Conservation (phyloP, 345 rosid species). For the Arabidopsis suecica region DNA sequence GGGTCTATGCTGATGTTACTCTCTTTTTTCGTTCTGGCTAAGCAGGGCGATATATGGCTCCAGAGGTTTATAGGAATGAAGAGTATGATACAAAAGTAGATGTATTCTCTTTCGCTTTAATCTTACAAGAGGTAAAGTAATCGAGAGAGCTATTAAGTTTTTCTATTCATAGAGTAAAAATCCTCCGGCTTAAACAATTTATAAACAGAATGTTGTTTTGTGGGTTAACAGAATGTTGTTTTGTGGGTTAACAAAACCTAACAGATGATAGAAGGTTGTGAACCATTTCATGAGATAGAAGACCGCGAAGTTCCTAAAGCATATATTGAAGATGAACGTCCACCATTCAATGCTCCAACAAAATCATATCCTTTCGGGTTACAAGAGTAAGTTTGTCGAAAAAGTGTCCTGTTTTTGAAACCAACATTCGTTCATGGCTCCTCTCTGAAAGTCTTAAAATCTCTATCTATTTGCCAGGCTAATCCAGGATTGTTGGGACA, state of each 20-base stretch:
- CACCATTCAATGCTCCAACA: conserved; percentile 69
- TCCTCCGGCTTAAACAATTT: too few species aligned
- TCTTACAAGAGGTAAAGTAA: conserved; percentile 73
- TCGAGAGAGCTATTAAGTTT: too few species aligned
- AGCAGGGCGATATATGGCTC: conserved; percentile 83
- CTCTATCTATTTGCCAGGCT: conserved; percentile 51
- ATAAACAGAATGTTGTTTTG: conserved; percentile 4
- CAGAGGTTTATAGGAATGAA: conserved; percentile 79
- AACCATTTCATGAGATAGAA: conserved; percentile 62
- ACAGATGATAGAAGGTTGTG: conserved; percentile 88
- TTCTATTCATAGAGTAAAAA: too few species aligned
- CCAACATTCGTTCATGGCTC: background rate
- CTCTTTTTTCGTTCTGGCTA: background rate
- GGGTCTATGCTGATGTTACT: conserved; percentile 20
- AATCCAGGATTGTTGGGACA: conserved; percentile 77
- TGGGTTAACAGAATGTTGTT: background rate
- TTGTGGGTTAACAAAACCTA: conserved; percentile 13
- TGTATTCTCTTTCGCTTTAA: conserved; percentile 81
- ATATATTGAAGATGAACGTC: conserved; percentile 68
- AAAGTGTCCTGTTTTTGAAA: background rate
- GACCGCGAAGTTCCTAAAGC: conserved; percentile 80
- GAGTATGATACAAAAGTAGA: conserved; percentile 85
- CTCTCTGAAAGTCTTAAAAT: background rate
- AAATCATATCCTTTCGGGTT: conserved; percentile 65
- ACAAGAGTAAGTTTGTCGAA: conserved; percentile 55